phyloP scores from a whole-genome alignment of 2,329 filamentous ascomycete genomes.

The Calycina herbarum region DNA sequence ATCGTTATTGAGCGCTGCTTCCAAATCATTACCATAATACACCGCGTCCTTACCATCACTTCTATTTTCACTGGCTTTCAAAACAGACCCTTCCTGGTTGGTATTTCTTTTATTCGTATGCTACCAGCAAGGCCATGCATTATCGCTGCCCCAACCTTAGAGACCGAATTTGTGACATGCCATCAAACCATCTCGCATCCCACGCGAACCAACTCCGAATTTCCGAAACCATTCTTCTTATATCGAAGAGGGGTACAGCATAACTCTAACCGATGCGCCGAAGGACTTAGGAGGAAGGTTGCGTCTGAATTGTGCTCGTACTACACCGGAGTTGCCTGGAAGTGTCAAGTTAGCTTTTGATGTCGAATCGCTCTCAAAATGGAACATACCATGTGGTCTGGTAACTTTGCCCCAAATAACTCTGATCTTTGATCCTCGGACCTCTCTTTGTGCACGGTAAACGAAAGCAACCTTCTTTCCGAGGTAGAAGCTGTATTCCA shows the following conservation, averaged over 20 bases:
- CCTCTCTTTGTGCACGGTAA: constrained; percentile 92
- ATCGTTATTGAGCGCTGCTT: constrained; percentile 1
- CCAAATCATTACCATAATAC: background rate
- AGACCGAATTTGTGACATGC: constrained; percentile 58
- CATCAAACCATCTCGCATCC: constrained; percentile 60
- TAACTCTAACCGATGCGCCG: constrained; percentile 92
- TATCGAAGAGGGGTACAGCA: constrained; percentile 98
- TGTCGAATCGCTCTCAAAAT: background rate
- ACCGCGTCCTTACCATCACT: background rate
- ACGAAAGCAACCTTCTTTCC: constrained; percentile 99
- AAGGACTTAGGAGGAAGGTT: constrained; percentile 97
- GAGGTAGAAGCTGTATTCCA: constrained; percentile 73
- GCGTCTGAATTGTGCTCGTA: constrained; percentile 94
- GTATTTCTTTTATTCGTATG: constrained; percentile 52
- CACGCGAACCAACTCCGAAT: constrained; percentile 41
- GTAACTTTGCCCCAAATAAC: constrained; percentile 99
- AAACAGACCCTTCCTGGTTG: constrained; percentile 27
- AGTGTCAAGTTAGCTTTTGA: constrained; percentile 18
- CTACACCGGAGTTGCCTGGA: constrained; percentile 92
- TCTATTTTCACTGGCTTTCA: constrained; percentile 10
- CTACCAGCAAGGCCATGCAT: constrained; percentile 54
- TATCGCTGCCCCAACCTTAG: constrained; percentile 50
- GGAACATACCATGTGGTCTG: constrained; percentile 79
- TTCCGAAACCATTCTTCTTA: constrained; percentile 58
- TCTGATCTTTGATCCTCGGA: constrained; percentile 97